Evolutionary conservation across 768 basidiomycete genomes (phyloP).

Genomic region (Mycena kentingensis): DNA sequence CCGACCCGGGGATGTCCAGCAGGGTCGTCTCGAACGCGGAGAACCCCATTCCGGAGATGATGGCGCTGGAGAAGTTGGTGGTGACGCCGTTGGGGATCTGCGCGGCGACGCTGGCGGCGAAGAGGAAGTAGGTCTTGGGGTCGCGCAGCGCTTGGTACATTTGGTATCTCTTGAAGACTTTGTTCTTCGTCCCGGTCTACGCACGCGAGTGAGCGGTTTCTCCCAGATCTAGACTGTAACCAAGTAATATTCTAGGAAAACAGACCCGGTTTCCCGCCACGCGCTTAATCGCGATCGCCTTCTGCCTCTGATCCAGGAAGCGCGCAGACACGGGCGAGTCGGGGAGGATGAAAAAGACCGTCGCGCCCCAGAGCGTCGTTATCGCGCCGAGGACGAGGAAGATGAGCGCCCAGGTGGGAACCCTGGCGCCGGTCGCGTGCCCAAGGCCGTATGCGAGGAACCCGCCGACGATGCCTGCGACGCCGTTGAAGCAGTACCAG

Average conservation of each 20-base stretch:
- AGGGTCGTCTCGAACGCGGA: slow-evolving; percentile 20
- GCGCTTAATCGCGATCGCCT: slow-evolving; percentile 37
- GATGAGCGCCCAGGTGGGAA: slow-evolving; percentile 33
- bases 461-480: slow-evolving; percentile 29
- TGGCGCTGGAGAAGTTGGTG: slow-evolving; percentile 31
- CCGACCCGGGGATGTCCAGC: slow-evolving; percentile 12
- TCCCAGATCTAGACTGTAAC: not conserved
- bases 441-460: slow-evolving; percentile 31
- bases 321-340: slow-evolving; percentile 36
- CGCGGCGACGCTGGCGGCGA: slow-evolving; percentile 34
- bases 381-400: slow-evolving; percentile 29
- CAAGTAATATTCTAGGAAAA: too few species aligned
- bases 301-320: slow-evolving; percentile 34
- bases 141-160: slow-evolving; percentile 32
- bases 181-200: slow-evolving; percentile 36
- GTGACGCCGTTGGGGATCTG: slow-evolving; percentile 34
- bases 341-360: slow-evolving; percentile 36
- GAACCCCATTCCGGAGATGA: slow-evolving; percentile 32
- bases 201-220: too few species aligned
- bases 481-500: slow-evolving; percentile 27
- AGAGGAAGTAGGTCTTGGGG: slow-evolving; percentile 38
- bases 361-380: slow-evolving; percentile 29
- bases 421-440: slow-evolving; percentile 23
- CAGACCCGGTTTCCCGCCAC: slow-evolving; percentile 31
- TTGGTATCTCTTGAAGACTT: slow-evolving; percentile 38